A percentile compares a stretch with the other conserved stretches of the same genome.
These are phyloP conservation scores for Phytomonas francai DNA, from an alignment of 208 protist species.

Conservation along the genomic window DNA sequence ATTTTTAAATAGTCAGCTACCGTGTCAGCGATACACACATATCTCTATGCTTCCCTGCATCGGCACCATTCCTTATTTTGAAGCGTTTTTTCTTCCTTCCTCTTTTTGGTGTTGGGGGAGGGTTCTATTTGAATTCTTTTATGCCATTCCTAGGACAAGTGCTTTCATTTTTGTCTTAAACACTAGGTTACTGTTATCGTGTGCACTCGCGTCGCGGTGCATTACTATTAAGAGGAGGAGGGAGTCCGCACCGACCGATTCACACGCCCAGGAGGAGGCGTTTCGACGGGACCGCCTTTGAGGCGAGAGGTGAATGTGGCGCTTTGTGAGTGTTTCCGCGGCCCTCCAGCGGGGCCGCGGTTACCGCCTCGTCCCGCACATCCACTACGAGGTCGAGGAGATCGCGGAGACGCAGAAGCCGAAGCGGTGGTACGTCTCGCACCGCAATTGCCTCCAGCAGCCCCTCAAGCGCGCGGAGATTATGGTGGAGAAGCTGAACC, in stretches of 20 bases:
- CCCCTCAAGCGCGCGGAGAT: conserved; percentile 81
- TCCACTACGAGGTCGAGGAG: conserved; percentile 84
- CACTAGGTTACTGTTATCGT: neutral
- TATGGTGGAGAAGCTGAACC: conserved; percentile 84
- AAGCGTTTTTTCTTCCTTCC: too few species aligned
- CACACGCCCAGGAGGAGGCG: too few species aligned
- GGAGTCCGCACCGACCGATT: too few species aligned
- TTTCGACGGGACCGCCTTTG: too few species aligned
- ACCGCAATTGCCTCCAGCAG: conserved; percentile 79
- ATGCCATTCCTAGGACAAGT: neutral
- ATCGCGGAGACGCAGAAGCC: conserved; percentile 73
- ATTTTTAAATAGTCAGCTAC: too few species aligned
- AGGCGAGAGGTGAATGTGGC: neutral
- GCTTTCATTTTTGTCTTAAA: neutral
- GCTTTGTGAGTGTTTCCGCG: neutral
- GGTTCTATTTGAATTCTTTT: neutral
- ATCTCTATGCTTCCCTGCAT: neutral
- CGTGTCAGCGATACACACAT: too few species aligned
- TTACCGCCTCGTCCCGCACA: conserved; percentile 82
- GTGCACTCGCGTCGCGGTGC: too few species aligned
- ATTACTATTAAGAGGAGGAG: neutral
- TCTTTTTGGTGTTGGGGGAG: neutral
- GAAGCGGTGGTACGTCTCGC: conserved; percentile 75
- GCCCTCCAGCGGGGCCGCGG: too few species aligned
- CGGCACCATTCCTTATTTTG: neutral